phyloP scores from a whole-genome alignment of 1,284 basidiomycete genomes.

The Cutaneotrichosporon sp. region DNA sequence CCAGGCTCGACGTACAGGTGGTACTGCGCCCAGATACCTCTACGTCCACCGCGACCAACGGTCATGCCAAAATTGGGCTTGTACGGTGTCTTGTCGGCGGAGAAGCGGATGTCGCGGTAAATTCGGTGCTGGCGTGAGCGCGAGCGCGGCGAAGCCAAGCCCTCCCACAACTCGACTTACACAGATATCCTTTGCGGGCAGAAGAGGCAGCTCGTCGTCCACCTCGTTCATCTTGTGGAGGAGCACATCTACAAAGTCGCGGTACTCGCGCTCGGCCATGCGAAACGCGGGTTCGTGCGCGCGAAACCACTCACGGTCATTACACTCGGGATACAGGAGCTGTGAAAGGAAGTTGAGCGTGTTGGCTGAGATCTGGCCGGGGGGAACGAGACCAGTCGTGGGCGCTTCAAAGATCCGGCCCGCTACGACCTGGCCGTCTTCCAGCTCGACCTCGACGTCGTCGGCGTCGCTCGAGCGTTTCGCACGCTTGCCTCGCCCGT shows the following conservation, averaged over 20 bases:
- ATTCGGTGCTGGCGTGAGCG: constrained; percentile 43
- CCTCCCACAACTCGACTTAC: constrained; percentile 48
- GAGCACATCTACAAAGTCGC: constrained; percentile 69
- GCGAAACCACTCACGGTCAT: constrained; percentile 74
- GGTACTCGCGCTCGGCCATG: constrained; percentile 79
- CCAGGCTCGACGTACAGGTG: constrained; percentile 57
- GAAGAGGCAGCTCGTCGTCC: constrained; percentile 71
- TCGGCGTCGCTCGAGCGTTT: constrained; percentile 16
- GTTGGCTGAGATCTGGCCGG: constrained; percentile 78
- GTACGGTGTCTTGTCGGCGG: constrained; percentile 68
- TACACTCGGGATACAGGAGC: constrained; percentile 67
- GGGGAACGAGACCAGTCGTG: constrained; percentile 70
- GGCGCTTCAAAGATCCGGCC: constrained; percentile 58
- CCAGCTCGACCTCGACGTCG: constrained; percentile 29
- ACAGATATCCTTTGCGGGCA: constrained; percentile 80
- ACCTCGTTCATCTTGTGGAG: constrained; percentile 60
- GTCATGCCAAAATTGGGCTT: constrained; percentile 60
- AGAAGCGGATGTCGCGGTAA: constrained; percentile 65
- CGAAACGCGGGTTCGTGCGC: constrained; percentile 68
- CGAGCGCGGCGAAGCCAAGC: background rate
- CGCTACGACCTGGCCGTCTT: constrained; percentile 36
- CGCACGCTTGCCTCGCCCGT: background rate
- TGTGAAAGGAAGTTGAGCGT: constrained; percentile 69
- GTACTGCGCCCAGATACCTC: constrained; percentile 47
- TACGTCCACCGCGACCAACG: constrained; percentile 41